These are phyloP conservation scores for Cyclostephanos tholiformis DNA, from an alignment of 108 stramenopile species.

Conservation along the genomic window DNA sequence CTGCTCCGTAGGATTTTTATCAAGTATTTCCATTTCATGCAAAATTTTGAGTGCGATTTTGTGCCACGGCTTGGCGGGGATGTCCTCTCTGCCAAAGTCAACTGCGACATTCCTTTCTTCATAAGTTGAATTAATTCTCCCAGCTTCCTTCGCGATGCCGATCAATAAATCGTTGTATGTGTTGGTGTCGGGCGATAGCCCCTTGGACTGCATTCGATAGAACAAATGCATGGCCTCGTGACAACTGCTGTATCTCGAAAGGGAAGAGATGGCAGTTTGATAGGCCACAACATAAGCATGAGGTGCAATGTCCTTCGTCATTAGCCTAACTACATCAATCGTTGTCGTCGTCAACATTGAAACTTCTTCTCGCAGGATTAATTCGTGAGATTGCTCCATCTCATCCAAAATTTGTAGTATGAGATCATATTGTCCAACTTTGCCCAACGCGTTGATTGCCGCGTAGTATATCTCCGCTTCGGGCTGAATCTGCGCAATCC, in stretches of 20 bases:
- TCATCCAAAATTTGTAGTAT: conserved; percentile 22
- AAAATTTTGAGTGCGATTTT: conserved; percentile 36
- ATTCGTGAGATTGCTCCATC: conserved; percentile 27
- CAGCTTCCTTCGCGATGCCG: conserved; percentile 36
- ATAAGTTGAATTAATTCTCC: conserved; percentile 9
- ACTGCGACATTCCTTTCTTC: neutral
- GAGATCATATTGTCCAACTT: conserved; percentile 6
- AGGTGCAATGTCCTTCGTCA: neutral
- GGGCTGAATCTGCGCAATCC: conserved; percentile 21
- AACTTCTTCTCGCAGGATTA: neutral
- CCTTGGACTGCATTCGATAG: conserved; percentile 34
- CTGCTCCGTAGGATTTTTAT: too few species aligned
- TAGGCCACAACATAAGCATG: conserved; percentile 39
- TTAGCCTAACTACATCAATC: too few species aligned
- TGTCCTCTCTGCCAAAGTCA: neutral
- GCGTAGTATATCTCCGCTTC: conserved; percentile 40
- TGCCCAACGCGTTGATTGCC: conserved; percentile 29
- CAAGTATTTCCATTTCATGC: too few species aligned
- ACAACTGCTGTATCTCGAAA: conserved; percentile 25
- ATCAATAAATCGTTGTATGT: conserved; percentile 37
- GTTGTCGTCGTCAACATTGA: neutral
- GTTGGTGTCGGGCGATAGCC: conserved; percentile 29
- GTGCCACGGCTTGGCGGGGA: conserved; percentile 16
- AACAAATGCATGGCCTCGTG: conserved; percentile 25
- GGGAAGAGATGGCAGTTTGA: conserved; percentile 47